Evolutionary conservation across 495 filamentous ascomycete genomes (phyloP), one percentile per base, ranked within the genome.

Genomic region (Articulospora tetracladia): DNA sequence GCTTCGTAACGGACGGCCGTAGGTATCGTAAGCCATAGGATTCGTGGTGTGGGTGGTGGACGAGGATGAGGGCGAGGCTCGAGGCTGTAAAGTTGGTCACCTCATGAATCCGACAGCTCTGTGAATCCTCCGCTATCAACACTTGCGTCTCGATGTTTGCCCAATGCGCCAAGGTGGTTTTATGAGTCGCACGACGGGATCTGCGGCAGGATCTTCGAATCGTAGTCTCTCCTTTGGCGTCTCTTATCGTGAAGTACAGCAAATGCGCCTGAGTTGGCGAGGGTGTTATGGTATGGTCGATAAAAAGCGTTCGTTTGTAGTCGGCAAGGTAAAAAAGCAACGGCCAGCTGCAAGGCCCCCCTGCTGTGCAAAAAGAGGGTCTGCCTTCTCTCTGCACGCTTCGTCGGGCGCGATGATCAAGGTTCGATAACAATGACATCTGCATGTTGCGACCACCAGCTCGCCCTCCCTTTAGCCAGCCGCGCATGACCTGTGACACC

Each of bases 1-100:
- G 57, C 51, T 34, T 54, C 60, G 27, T 36, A 36, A 36, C n/a
- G 57, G 62, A 46, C 62, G 41, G 20, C 57, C 52, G 28, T 64
- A 60, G 34, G 49, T 57, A 53, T 60, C 52, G 30, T 59, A 59
- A 34, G 24, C 22, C 12, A 36, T 36, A 23, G 27, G 23, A 24
- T 25, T 39, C 19, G 24, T 57, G 44, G 46, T 39, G 53, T 53
- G 46, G 56, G 27, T 41, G 56, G 11, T 12, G 3, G 39, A n/a
- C n/a, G n/a, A n/a, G n/a, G n/a, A n/a, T 44, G 39, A 7, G 39
- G n/a, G 15, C 17, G 39, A 44, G 39, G 39, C 39, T 44, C 39
- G 39, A 59, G 61, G 55, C 61, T 59, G 49, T 30, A 23, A 41
- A 19, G 15, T 26, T 22, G 22, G 34, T 57, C 46, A 53, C 28